These are phyloP conservation scores for Diaporthe destruens DNA, from an alignment of 2,329 filamentous ascomycete species.

Conservation along the genomic window DNA sequence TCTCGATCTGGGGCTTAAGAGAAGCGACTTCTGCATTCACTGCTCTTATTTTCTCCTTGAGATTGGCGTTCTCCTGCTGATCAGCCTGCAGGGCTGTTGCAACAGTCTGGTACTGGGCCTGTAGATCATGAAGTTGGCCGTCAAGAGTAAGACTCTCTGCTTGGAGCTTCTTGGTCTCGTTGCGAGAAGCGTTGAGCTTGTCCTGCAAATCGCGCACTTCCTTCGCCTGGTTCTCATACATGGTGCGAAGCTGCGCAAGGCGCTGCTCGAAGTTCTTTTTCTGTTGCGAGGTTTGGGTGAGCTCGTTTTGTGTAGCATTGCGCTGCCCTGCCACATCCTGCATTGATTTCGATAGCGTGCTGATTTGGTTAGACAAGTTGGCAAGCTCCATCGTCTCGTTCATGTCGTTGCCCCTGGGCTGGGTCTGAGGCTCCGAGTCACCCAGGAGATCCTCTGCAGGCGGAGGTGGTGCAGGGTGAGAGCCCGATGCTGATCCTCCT, in stretches of 20 bases:
- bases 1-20: constrained; percentile 91
- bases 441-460: constrained; percentile 84
- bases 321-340: constrained; percentile 91
- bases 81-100: constrained; percentile 82
- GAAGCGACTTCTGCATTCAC: constrained; percentile 86
- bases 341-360: constrained; percentile 91
- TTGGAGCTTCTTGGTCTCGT: constrained; percentile 86
- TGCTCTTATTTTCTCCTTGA: constrained; percentile 89
- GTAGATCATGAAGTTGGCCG: constrained; percentile 82
- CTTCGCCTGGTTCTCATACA: constrained; percentile 95
- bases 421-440: constrained; percentile 82
- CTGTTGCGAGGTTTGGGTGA: constrained; percentile 84
- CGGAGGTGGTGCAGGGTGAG: constrained; percentile 49
- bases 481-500: constrained; percentile 68
- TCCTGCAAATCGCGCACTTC: constrained; percentile 88
- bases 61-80: constrained; percentile 84
- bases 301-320: constrained; percentile 80
- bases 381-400: constrained; percentile 92
- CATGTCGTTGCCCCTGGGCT: constrained; percentile 84
- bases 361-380: constrained; percentile 95
- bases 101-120: constrained; percentile 84
- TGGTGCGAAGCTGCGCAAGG: constrained; percentile 83
- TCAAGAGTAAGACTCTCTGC: constrained; percentile 87
- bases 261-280: constrained; percentile 95
- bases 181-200: constrained; percentile 79